These are phyloP conservation scores for Chamaenerion angustifolium DNA, from an alignment of 345 rosid species.

Conservation along the genomic window DNA sequence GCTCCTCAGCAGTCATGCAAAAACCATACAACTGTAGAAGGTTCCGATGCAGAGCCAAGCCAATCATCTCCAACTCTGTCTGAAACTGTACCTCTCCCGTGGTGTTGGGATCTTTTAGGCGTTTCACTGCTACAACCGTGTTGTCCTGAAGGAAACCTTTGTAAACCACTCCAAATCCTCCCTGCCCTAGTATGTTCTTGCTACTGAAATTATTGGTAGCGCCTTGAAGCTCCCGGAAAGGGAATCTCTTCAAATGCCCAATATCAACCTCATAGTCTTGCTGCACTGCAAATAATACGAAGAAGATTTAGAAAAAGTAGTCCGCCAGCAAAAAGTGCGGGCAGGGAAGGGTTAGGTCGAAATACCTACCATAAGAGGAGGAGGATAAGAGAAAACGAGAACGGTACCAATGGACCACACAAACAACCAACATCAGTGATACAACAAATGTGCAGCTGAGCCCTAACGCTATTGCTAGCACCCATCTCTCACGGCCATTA, in stretches of 20 bases:
- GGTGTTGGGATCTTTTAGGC: slow-evolving; percentile 79
- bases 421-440: slow-evolving; percentile 15
- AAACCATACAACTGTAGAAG: slow-evolving; percentile 78
- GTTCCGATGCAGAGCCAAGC: slow-evolving; percentile 86
- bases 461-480: slow-evolving; percentile 61
- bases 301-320: too few species aligned
- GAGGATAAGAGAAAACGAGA: neutral
- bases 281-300: slow-evolving; percentile 48
- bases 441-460: slow-evolving; percentile 52
- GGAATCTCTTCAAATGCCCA: slow-evolving; percentile 74
- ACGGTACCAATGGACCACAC: rapidly evolving
- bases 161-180: slow-evolving; percentile 88
- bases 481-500: slow-evolving; percentile 58
- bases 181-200: slow-evolving; percentile 77
- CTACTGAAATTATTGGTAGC: slow-evolving; percentile 69
- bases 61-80: slow-evolving; percentile 96
- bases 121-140: slow-evolving; percentile 70
- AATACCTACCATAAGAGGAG: slow-evolving; percentile 54
- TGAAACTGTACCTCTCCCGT: slow-evolving; percentile 94
- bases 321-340: too few species aligned
- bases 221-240: slow-evolving; percentile 61
- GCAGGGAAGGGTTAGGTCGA: too few species aligned
- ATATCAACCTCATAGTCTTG: slow-evolving; percentile 84
- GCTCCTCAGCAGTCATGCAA: slow-evolving; percentile 73
- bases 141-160: slow-evolving; percentile 78